Conservation (phyloP, 1,139 yeast genomes). For the Taphrina betulina region DNA sequence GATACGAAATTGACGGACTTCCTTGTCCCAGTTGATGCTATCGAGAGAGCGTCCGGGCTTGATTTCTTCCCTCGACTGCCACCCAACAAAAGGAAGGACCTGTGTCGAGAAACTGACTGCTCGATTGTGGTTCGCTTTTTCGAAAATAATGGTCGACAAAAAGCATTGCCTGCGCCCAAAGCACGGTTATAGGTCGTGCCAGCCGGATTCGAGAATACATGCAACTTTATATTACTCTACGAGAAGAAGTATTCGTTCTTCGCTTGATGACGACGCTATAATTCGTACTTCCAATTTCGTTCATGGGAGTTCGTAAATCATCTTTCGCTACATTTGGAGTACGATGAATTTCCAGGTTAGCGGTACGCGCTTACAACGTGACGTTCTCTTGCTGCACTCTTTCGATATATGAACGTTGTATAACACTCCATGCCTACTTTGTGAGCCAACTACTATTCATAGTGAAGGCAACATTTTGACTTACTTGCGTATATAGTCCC, state of each 20-base stretch:
- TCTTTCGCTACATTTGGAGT: too few species aligned
- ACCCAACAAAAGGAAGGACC: conserved; percentile 56
- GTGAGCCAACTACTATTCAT: conserved; percentile 64
- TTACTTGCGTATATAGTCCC: conserved; percentile 17
- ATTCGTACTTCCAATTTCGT: too few species aligned
- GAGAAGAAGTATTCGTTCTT: too few species aligned
- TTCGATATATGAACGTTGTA: conserved; percentile 51
- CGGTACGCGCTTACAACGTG: too few species aligned
- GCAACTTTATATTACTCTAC: too few species aligned
- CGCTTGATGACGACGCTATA: too few species aligned
- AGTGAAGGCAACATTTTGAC: conserved; percentile 46
- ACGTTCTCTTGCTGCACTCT: conserved; percentile 32
- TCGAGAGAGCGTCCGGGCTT: conserved; percentile 70
- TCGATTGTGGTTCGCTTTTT: conserved; percentile 82
- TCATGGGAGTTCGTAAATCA: too few species aligned
- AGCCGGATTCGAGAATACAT: too few species aligned
- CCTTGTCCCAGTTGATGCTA: conserved; percentile 84
- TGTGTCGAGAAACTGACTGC: conserved; percentile 80
- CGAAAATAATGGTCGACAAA: conserved; percentile 45
- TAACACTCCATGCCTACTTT: conserved; percentile 87
- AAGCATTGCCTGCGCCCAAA: conserved; percentile 47
- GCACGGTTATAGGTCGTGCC: conserved; percentile 14
- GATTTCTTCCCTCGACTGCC: conserved; percentile 74
- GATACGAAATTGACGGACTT: conserved; percentile 66
- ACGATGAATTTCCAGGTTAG: too few species aligned